Percentiles rank a stretch among this genome's conserved stretches.
These are phyloP conservation scores for Carex kokanica DNA, from an alignment of 176 grass and related monocot genomes.

Conservation along the genomic window DNA sequence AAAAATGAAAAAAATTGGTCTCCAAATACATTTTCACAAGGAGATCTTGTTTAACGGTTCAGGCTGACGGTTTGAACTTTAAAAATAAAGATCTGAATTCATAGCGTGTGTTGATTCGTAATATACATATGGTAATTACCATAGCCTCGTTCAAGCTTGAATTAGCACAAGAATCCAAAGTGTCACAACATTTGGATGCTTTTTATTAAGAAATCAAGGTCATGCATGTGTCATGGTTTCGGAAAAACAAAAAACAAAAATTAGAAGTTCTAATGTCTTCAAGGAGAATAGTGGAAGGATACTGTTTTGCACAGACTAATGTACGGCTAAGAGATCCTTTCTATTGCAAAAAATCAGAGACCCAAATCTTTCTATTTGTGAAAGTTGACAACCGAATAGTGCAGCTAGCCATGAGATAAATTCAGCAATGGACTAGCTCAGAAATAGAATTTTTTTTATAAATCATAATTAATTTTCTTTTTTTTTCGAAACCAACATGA, in stretches of 20 bases:
- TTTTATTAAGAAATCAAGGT: not conserved
- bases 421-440: not conserved
- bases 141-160: not conserved
- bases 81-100: too few species aligned
- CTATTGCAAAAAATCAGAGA: not conserved
- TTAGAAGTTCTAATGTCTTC: not conserved
- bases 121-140: too few species aligned
- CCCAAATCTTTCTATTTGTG: not conserved
- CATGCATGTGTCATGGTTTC: not conserved
- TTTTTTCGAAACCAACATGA: too few species aligned
- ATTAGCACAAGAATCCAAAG: not conserved
- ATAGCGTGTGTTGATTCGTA: too few species aligned
- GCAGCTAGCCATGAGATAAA: not conserved
- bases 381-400: conserved; percentile 3
- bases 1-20: too few species aligned
- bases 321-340: not conserved
- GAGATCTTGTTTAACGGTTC: too few species aligned
- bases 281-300: not conserved
- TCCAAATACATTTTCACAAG: too few species aligned
- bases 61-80: too few species aligned
- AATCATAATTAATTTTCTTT: too few species aligned
- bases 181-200: not conserved
- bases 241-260: too few species aligned
- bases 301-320: not conserved
- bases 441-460: too few species aligned